Percentiles rank a stretch among this genome's conserved stretches.
Conservation (phyloP, 352 stramenopile genomes). For the Globisporangium emineosum region DNA sequence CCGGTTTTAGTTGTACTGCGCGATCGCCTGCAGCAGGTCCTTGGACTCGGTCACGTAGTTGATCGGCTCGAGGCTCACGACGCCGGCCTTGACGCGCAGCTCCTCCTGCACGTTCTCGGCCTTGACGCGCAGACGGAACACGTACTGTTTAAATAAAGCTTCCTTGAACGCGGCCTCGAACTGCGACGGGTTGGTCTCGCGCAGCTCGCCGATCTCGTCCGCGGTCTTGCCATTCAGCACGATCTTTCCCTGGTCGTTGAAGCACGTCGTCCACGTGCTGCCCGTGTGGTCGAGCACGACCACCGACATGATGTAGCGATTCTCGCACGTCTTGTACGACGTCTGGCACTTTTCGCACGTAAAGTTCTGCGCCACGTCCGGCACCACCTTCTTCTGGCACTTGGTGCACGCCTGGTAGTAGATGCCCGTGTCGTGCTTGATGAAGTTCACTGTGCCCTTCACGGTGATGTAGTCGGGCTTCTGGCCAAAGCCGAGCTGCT, state of each 20-base stretch:
- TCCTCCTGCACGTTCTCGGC: conserved; percentile 96
- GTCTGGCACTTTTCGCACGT: conserved; percentile 96
- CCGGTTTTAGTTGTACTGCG: conserved; percentile 69
- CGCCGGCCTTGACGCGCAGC: conserved; percentile 90
- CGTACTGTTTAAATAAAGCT: conserved; percentile 89
- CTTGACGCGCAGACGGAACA: conserved; percentile 91
- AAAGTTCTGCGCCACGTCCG: conserved; percentile 93
- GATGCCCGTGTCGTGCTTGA: conserved; percentile 93
- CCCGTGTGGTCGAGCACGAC: conserved; percentile 92
- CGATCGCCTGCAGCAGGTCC: conserved; percentile 92
- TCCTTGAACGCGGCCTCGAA: conserved; percentile 95
- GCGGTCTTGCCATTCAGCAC: conserved; percentile 90
- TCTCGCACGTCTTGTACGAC: conserved; percentile 91
- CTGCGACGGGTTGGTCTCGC: conserved; percentile 77
- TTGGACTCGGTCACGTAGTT: conserved; percentile 93
- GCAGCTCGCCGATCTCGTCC: conserved; percentile 89
- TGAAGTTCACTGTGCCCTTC: conserved; percentile 96
- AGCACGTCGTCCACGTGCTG: conserved; percentile 94
- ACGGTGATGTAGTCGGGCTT: conserved; percentile 97
- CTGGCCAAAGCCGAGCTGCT: conserved; percentile 93
- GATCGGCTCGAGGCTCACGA: conserved; percentile 90
- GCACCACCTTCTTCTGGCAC: conserved; percentile 91
- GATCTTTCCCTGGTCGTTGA: conserved; percentile 96
- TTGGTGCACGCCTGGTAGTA: conserved; percentile 88
- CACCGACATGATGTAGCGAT: conserved; percentile 95